Conservation (phyloP, 2,329 filamentous ascomycete species). For the Phoma sp. region DNA sequence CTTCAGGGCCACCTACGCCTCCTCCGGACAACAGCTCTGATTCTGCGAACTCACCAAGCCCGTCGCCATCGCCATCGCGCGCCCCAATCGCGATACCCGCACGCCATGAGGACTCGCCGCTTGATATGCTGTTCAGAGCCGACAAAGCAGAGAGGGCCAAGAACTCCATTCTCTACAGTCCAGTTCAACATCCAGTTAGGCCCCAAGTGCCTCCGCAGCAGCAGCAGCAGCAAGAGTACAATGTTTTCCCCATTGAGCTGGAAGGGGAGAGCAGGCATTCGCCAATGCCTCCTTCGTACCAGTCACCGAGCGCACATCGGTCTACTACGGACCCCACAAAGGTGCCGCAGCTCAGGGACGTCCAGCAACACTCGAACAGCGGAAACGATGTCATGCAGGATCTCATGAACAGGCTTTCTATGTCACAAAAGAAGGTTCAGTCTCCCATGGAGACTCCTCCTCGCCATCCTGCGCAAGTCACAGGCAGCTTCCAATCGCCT, state of each 20-base stretch:
- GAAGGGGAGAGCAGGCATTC: conserved; percentile 46
- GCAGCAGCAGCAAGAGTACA: conserved; percentile 52
- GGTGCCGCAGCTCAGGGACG: conserved; percentile 31
- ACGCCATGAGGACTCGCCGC: conserved; percentile 71
- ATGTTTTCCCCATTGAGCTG: conserved; percentile 72
- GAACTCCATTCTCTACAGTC: conserved; percentile 55
- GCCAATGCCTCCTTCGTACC: conserved; percentile 30
- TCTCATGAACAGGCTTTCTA: conserved; percentile 48
- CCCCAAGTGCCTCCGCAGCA: conserved; percentile 49
- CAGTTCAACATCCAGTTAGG: conserved; percentile 26
- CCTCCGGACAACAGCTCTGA: conserved; percentile 55
- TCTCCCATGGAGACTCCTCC: conserved; percentile 30
- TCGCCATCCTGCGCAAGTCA: conserved; percentile 25
- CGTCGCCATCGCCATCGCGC: conserved; percentile 58
- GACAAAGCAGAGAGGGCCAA: conserved; percentile 78
- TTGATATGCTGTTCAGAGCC: conserved; percentile 90
- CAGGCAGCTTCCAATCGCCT: conserved; percentile 32
- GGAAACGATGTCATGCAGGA: conserved; percentile 53
- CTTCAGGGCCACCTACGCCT: conserved; percentile 54
- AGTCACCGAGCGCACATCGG: conserved; percentile 32
- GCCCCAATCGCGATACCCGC: conserved; percentile 51
- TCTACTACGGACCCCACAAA: conserved; percentile 41
- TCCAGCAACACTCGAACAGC: conserved; percentile 47
- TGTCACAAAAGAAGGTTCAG: conserved; percentile 37
- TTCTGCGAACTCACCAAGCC: conserved; percentile 43